phyloP scores from a whole-genome alignment of 768 basidiomycete genomes.

The Daedaleopsis nitida region DNA sequence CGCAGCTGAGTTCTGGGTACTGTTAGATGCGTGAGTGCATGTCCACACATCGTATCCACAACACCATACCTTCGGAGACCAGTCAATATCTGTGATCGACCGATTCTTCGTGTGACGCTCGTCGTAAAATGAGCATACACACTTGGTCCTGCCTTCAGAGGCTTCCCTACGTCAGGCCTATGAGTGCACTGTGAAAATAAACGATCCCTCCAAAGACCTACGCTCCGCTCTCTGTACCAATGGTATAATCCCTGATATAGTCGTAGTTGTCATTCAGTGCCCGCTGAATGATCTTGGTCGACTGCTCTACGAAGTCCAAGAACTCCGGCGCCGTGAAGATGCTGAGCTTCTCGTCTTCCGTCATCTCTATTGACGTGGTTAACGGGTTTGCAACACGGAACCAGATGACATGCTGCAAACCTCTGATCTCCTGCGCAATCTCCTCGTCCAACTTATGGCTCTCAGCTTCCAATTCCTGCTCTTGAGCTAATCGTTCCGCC shows the following conservation, averaged over 20 bases:
- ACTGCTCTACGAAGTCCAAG: slow-evolving; percentile 90
- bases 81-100: slow-evolving; percentile 95
- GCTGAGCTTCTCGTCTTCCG: slow-evolving; percentile 81
- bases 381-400: not conserved
- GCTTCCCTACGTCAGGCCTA: slow-evolving; percentile 62
- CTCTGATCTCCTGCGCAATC: slow-evolving; percentile 85
- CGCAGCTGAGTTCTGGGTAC: slow-evolving; percentile 95
- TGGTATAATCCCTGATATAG: slow-evolving; percentile 95
- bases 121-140: slow-evolving; percentile 93
- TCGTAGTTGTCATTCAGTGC: slow-evolving; percentile 96
- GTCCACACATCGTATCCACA: not conserved
- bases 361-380: slow-evolving; percentile 59
- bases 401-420: slow-evolving; percentile 34
- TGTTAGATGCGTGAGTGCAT: slow-evolving; percentile 33
- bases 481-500: slow-evolving; percentile 65
- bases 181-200: not conserved
- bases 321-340: slow-evolving; percentile 91
- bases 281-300: slow-evolving; percentile 92
- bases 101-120: slow-evolving; percentile 90
- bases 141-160: slow-evolving; percentile 86
- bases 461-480: slow-evolving; percentile 82
- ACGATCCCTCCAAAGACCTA: slow-evolving; percentile 40
- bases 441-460: slow-evolving; percentile 82
- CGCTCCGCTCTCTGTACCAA: slow-evolving; percentile 83
- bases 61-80: slow-evolving; percentile 86